Evolutionary conservation across 2,329 filamentous ascomycete species (phyloP), one percentile per base, ranked within the genome.

Genomic region (Penicillium frequentans): DNA sequence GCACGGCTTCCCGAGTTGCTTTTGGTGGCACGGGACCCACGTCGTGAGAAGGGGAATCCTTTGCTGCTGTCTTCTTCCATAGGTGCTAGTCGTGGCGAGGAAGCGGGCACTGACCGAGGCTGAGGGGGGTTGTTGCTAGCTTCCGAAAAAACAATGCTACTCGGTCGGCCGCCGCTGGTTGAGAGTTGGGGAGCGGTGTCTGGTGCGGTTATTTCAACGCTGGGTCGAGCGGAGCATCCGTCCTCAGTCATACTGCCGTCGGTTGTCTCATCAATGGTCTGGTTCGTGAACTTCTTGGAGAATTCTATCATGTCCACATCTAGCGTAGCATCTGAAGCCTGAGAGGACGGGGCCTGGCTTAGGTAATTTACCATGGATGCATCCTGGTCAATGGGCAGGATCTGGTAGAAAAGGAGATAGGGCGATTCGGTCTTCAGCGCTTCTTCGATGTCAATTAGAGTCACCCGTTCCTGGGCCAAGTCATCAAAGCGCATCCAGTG

Each of bases 401-500:
- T 90, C 73, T 97, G 93, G 69, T 97, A 99, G 74, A 98, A 98
- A 0, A 99, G 80, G 7, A 98, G 83, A 71, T 98, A 98, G 0
- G 95, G 93, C 72, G 91, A 96, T 72, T 97, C 93, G n/a, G 89
- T 84, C 64, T 86, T 88, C 49, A 98, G 77, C 0, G 90, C 88
- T 64, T 88, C 77, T 59, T 90, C 87, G 61, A 97, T 89, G 67
- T 96, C 86, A 49, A 97, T 87, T 54, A 89, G 82, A 0, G 82
- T 82, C 3, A 98, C 89, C 26, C 93, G 85, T 55, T 87, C 82
- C 35, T 84, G 79, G 1, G 85, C 78, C n/a, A 98, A 79, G 71
- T 99, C 95, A 70, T 99, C 95, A 66, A 96, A 97, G 37, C 88
- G 89, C 71, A 96, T 86, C 95, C 95, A 99, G 61, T 87, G 85